These are phyloP conservation scores for Talaromyces sp. DNA, from an alignment of 2,329 filamentous ascomycete species.

Conservation along the genomic window DNA sequence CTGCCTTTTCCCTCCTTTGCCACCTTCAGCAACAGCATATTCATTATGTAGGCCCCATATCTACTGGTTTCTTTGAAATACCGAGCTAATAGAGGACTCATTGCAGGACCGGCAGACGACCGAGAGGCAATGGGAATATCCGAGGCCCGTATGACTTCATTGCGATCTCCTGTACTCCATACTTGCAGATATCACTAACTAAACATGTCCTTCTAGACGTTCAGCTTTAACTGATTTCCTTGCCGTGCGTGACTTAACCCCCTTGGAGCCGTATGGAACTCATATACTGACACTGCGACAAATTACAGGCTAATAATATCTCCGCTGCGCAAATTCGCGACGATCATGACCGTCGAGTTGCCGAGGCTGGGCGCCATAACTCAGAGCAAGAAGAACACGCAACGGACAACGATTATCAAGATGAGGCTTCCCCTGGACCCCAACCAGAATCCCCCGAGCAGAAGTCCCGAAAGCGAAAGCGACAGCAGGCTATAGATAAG, in stretches of 20 bases:
- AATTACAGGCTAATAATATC: conserved; percentile 62
- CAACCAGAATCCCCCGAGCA: conserved; percentile 32
- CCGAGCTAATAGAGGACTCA: not conserved
- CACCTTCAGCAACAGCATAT: not conserved
- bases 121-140: conserved; percentile 34
- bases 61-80: conserved; percentile 3
- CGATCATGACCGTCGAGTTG: conserved; percentile 59
- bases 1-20: not conserved
- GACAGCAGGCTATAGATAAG: conserved; percentile 52
- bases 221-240: conserved; percentile 71
- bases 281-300: not conserved
- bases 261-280: not conserved
- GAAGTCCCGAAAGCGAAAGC: conserved; percentile 59
- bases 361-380: conserved; percentile 48
- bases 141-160: conserved; percentile 49
- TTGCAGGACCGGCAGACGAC: conserved; percentile 34
- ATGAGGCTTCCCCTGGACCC: conserved; percentile 23
- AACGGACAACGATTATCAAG: not conserved
- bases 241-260: conserved; percentile 51
- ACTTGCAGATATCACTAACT: conserved; percentile 11
- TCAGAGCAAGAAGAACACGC: conserved; percentile 36
- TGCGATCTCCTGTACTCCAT: not conserved
- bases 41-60: conserved; percentile 18
- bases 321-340: conserved; percentile 65
- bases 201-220: conserved; percentile 45